Base-by-base conservation (phyloP, 352 stramenopile genomes). In the Pythium rishiriense region DNA sequence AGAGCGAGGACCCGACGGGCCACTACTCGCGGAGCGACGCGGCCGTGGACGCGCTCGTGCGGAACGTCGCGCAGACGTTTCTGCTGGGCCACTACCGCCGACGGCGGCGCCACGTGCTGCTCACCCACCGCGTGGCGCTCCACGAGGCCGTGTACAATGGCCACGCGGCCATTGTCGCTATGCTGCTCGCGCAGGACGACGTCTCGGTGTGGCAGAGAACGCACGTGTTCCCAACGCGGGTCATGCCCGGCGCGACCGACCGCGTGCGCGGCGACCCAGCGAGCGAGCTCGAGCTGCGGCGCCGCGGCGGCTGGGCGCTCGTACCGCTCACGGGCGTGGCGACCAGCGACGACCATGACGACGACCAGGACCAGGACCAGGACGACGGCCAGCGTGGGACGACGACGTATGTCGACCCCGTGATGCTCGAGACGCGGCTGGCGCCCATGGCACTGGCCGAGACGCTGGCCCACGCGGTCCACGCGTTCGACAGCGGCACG, bases 81-180 rank as follows among this genome's bases (percentile, higher is more conserved):
- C 67, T 92, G 29, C 52, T 92, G 33, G 70, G 69, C 1, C 78
- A 90, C 42, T 88, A 73, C 48, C 60, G 64, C 8, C 70, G 81
- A 0, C 78, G 81, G 55, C 67, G 88, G 1, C 57, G 56, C 1
- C 62, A 81, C 15, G 83, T 80, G 24, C 67, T 76, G 0, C 81
- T 83, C 41, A 91, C 83, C 0, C 80, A 88, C 21, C 83, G 85
- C n/a, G 81, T 91, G 19, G 53, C 85, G 19, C 67, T 94, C 25
- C 81, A 92, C 35, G 85, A 94, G 59, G 85, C 83, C 14, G 55
- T 90, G 12, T 71, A 88, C 50, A 94, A 91, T 51, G 83, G 81
- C 2, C 78, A 87, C 49, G 64, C 78, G 1, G 62, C 86, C 19
- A 79, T 92, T 28, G 69, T 71, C 26, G 64, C 70, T 9, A 75